Base-by-base conservation (phyloP, 1,139 yeast species). In the Scheffersomyces insectosa region DNA sequence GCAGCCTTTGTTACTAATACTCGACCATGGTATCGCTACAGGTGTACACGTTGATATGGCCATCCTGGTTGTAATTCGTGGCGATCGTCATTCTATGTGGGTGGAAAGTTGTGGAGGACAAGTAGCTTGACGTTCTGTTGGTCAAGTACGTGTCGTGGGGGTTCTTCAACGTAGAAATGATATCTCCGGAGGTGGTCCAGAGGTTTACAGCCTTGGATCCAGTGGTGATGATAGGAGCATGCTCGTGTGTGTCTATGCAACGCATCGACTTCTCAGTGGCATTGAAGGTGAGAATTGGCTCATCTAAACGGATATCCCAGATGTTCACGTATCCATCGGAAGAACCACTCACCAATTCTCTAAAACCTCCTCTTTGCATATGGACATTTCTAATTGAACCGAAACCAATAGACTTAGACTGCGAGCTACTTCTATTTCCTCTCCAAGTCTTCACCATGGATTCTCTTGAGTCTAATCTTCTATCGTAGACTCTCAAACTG, bases 11-110 rank as follows among this genome's bases (percentile, higher is more conserved):
- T 15, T 20, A 33, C 42, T 54, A 69, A 49, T 68, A 73, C 47
- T 73, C 79, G 16, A 65, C 66, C 3, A 70, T 55, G 27, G 69
- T 63, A 42, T 74, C 79, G 13, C 60, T 57, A 56, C 80, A 74
- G 20, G 60, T 54, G 54, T 85, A 88, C 23, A 91, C 70, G 51
- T 81, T 81, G 38, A 91, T 83, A 51, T 79, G 80, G 1, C 91
- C 77, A 57, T 88, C 96, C 57, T 88, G 96, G 44, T 84, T 79
- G 59, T 87, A 87, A 55, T 86, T 85, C 0, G 89, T 88, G 1
- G 97, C 98, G 62, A 93, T 62, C 79, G 88, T 81, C 96, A 93
- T 88, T 49, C 95, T 73, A 61, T 95, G 99, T 2, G 99, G 99
- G 61, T 93, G 99, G 62, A 93, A 82, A 0, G 85, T 75, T 47